Percentiles rank a stretch among this genome's conserved stretches.
Conservation (phyloP, 306 rosid genomes). For the Notholithocarpus densiflorus region DNA sequence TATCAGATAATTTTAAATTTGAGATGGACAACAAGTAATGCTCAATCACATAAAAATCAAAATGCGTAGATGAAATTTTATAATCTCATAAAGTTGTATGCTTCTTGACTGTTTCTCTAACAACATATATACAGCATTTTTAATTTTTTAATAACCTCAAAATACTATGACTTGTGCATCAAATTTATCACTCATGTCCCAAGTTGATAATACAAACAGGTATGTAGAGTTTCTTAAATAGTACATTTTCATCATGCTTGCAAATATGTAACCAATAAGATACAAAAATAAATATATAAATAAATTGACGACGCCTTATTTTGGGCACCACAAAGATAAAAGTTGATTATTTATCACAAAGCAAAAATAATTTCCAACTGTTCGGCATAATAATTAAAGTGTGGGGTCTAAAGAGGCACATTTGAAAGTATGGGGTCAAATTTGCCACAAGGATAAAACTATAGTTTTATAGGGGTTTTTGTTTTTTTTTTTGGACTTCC, state of each 20-base stretch:
- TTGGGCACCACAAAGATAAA: not conserved
- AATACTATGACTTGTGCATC: not conserved
- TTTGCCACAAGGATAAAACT: too few relatives aligned
- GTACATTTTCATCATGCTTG: not conserved
- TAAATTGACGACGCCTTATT: not conserved
- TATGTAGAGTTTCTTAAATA: not conserved
- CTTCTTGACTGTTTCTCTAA: not conserved
- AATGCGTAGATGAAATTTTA: not conserved
- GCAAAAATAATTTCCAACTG: not conserved
- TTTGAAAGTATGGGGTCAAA: too few relatives aligned
- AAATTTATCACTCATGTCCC: not conserved
- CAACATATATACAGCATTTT: not conserved
- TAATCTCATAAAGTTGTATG: not conserved
- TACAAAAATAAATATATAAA: not conserved
- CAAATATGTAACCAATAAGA: not conserved
- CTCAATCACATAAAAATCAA: not conserved
- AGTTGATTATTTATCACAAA: not conserved
- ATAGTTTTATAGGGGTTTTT: too few relatives aligned
- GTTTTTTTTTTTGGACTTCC: too few relatives aligned
- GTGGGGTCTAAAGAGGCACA: too few relatives aligned
- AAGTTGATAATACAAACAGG: not conserved
- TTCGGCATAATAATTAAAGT: too few relatives aligned
- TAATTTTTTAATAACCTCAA: not conserved
- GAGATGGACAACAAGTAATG: not conserved
- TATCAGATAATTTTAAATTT: not conserved